These are phyloP conservation scores for Populus deltoides DNA, from an alignment of 345 rosid genomes.

Conservation along the genomic window DNA sequence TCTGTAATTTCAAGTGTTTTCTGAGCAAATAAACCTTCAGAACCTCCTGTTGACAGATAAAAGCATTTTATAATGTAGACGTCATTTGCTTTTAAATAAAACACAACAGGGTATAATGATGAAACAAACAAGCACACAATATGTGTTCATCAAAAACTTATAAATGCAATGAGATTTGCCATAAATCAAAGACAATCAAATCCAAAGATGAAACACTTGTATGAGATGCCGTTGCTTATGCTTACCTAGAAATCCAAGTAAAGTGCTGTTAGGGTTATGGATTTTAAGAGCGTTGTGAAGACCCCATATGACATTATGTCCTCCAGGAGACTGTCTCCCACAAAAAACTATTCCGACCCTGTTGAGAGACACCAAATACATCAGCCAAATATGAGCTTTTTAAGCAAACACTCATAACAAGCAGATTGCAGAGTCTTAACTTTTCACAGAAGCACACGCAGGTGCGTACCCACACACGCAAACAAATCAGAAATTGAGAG, in stretches of 20 bases:
- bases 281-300: slow-evolving; percentile 72
- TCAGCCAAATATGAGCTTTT: not conserved
- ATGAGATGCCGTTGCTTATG: slow-evolving; percentile 8
- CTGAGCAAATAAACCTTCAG: slow-evolving; percentile 95
- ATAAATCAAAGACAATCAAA: not conserved
- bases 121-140: not conserved
- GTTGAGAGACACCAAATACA: slow-evolving; percentile 13
- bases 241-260: slow-evolving; percentile 89
- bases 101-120: not conserved
- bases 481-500: not conserved
- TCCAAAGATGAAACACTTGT: not conserved
- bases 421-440: not conserved
- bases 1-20: slow-evolving; percentile 84
- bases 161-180: not conserved
- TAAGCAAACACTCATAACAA: not conserved
- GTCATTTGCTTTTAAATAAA: not conserved
- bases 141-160: not conserved
- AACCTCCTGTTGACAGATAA: slow-evolving; percentile 60
- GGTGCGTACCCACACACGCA: no score
- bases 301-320: slow-evolving; percentile 97
- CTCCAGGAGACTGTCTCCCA: slow-evolving; percentile 99
- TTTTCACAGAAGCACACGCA: not conserved
- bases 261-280: slow-evolving; percentile 67
- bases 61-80: not conserved
- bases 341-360: slow-evolving; percentile 93